Conservation (phyloP, 1,284 basidiomycete genomes). For the Sporisorium exsertum region DNA sequence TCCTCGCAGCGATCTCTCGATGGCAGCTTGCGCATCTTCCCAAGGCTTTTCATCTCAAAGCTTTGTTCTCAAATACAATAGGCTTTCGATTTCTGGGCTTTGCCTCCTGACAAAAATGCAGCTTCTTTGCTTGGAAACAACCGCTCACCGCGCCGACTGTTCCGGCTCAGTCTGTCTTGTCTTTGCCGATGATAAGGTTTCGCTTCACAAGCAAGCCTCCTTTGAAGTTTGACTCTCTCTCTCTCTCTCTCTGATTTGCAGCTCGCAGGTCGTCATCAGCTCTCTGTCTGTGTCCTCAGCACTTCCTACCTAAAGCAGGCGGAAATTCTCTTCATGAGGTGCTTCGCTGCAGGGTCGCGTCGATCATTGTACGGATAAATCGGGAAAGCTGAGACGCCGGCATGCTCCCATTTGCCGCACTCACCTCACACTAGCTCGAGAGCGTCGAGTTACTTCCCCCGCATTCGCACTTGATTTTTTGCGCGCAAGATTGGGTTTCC, state of each 20-base stretch:
- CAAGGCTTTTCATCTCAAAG: conserved; percentile 1
- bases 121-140: conserved; percentile 1
- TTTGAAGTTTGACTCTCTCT: no score
- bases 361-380: not conserved
- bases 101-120: not conserved
- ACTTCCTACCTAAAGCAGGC: not conserved
- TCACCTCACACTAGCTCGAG: no score
- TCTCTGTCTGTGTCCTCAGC: no score
- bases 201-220: conserved; percentile 16
- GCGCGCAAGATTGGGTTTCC: not conserved
- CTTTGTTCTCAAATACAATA: conserved; percentile 16
- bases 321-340: not conserved
- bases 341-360: not conserved
- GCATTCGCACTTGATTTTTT: conserved; percentile 5
- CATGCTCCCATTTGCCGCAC: not conserved
- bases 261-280: not conserved
- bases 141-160: not conserved
- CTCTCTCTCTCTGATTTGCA: not conserved
- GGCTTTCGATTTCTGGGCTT: no score
- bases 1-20: not conserved
- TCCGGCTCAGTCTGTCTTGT: conserved; percentile 4
- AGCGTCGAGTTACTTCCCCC: conserved; percentile 15
- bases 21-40: not conserved
- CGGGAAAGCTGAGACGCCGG: not conserved
- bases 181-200: not conserved